Percentiles rank a stretch among this genome's conserved stretches.
phyloP scores from a whole-genome alignment of 169 alveolate species.

The Plasmodium vivax region DNA sequence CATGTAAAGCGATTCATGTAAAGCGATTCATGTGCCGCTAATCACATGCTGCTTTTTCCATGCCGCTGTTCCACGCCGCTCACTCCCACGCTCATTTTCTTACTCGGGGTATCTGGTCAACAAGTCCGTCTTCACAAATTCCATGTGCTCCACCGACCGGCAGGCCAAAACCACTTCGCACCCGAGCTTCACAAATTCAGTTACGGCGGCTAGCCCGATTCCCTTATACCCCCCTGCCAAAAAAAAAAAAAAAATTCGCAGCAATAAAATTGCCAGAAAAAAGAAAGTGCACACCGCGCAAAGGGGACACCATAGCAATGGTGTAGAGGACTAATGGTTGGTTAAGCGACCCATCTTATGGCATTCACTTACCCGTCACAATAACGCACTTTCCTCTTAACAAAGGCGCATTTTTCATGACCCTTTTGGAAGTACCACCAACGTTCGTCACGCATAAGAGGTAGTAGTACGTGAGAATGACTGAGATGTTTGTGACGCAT shows the following conservation, averaged over 20 bases:
- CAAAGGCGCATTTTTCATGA: not conserved
- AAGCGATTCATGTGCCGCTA: not conserved
- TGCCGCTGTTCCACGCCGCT: not conserved
- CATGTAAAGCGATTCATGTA: not conserved
- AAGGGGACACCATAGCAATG: not conserved
- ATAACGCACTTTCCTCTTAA: constrained; percentile 58
- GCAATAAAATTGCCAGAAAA: not conserved
- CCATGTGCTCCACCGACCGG: constrained; percentile 37
- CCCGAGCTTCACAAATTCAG: constrained; percentile 31
- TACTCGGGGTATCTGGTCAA: constrained; percentile 33
- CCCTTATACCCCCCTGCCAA: constrained; percentile 59
- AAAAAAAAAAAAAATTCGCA: not conserved
- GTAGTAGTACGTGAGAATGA: constrained; percentile 19
- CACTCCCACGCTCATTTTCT: not conserved
- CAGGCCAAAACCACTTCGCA: constrained; percentile 66
- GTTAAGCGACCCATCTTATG: not conserved
- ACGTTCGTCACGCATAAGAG: constrained; percentile 3
- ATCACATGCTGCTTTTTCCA: not conserved
- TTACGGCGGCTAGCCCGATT: constrained; percentile 67
- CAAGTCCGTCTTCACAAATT: constrained; percentile 16
- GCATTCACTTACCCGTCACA: constrained; percentile 30
- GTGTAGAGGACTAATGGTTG: not conserved
- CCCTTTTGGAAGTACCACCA: constrained; percentile 49
- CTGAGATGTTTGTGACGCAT: constrained; percentile 20
- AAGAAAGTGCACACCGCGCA: not conserved